Conservation (phyloP, 129 eudicot genomes). For the Arctium lappa region DNA sequence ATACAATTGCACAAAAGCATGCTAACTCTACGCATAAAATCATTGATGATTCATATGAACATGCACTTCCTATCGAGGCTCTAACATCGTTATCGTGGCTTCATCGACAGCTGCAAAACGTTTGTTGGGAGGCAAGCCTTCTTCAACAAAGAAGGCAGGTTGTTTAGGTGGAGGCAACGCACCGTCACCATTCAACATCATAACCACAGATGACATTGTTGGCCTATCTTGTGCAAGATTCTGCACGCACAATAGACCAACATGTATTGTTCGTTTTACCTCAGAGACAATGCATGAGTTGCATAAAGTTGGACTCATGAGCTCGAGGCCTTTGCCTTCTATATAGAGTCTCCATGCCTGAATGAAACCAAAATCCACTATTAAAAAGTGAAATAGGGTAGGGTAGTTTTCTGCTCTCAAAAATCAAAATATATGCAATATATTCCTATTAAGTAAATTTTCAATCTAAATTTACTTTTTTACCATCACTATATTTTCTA, state of each 20-base stretch:
- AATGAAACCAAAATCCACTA: not conserved
- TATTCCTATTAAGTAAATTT: no score
- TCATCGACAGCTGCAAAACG: not conserved
- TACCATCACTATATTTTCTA: not conserved
- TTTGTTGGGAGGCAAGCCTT: not conserved
- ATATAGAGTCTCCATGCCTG: constrained; percentile 14
- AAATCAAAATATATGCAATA: no score
- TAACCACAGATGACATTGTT: constrained; percentile 29
- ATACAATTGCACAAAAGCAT: no score
- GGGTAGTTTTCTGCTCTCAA: no score
- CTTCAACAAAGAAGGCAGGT: constrained; percentile 22
- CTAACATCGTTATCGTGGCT: not conserved
- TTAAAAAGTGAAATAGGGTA: no score
- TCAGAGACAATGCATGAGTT: not conserved
- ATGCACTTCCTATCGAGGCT: not conserved
- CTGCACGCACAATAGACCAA: constrained; percentile 35
- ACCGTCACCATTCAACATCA: constrained; percentile 24
- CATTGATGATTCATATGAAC: no score
- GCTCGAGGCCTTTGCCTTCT: constrained; percentile 17
- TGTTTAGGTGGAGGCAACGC: constrained; percentile 28
- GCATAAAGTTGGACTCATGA: constrained; percentile 11
- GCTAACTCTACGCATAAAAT: no score
- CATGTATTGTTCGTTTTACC: constrained; percentile 7
- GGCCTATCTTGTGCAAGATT: constrained; percentile 28
- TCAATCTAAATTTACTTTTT: not conserved